Evolutionary conservation across 1,139 yeast species (phyloP).

Genomic region (Candida frijolesensis): DNA sequence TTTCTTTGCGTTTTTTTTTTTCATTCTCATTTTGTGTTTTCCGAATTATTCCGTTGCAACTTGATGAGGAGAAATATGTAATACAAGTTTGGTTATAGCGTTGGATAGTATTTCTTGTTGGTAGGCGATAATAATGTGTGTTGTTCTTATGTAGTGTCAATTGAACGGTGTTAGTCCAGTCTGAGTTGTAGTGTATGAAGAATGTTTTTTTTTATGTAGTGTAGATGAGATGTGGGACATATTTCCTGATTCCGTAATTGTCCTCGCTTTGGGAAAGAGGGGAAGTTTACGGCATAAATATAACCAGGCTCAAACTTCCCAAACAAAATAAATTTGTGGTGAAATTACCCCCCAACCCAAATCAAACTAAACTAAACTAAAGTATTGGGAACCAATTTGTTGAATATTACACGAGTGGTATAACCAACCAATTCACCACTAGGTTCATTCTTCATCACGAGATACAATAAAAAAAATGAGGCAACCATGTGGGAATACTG

Average conservation of each 20-base stretch:
- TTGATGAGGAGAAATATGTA: background rate
- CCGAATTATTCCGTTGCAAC: constrained; percentile 5
- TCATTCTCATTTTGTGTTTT: background rate
- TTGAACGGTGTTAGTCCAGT: no score
- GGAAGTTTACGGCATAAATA: background rate
- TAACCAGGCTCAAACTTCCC: no score
- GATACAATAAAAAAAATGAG: no score
- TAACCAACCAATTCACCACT: no score
- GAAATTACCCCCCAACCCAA: background rate
- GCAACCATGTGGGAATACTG: no score
- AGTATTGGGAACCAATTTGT: background rate
- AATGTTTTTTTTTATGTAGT: background rate
- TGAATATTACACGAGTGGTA: no score
- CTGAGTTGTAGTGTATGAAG: background rate
- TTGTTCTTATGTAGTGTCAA: no score
- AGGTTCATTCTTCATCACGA: no score
- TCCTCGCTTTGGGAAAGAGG: background rate
- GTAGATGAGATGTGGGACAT: background rate
- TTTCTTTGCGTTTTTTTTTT: no score
- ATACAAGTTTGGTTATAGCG: background rate
- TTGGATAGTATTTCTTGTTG: background rate
- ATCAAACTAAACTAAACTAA: background rate
- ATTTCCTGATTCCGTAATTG: background rate
- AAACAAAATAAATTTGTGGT: background rate
- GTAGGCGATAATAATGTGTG: background rate